These are phyloP conservation scores for Bacterosira constricta DNA, from an alignment of 108 stramenopile species.

Conservation along the genomic window DNA sequence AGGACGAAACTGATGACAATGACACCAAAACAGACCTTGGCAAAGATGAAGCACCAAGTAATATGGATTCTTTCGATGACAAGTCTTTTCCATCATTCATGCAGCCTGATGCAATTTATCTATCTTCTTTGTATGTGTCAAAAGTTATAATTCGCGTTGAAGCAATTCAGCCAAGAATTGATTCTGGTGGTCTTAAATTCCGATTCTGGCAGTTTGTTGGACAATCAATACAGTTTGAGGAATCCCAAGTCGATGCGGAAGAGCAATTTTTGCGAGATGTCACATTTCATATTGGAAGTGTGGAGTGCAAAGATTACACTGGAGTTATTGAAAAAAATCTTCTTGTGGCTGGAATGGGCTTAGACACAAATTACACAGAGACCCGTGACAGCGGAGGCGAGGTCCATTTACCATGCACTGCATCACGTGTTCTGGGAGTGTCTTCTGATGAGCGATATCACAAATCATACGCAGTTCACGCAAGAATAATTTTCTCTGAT, in stretches of 20 bases:
- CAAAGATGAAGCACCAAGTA: constrained; percentile 4
- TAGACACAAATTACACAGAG: not conserved
- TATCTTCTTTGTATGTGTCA: constrained; percentile 57
- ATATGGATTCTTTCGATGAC: not conserved
- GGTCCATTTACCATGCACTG: constrained; percentile 66
- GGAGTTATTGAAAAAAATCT: constrained; percentile 52
- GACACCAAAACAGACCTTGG: not conserved
- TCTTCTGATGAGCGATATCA: constrained; percentile 27
- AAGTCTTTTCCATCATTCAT: constrained; percentile 61
- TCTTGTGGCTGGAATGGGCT: constrained; percentile 28
- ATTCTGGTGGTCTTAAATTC: constrained; percentile 50
- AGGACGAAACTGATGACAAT: not conserved
- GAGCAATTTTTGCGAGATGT: constrained; percentile 56
- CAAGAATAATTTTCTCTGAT: constrained; percentile 40
- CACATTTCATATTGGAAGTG: constrained; percentile 53
- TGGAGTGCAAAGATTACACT: constrained; percentile 53
- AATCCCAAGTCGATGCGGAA: constrained; percentile 48
- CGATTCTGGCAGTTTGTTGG: constrained; percentile 64
- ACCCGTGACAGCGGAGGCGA: not conserved
- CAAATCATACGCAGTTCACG: constrained; percentile 23
- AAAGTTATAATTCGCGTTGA: constrained; percentile 67
- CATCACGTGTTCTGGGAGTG: constrained; percentile 60
- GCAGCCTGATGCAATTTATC: constrained; percentile 77
- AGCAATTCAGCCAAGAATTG: constrained; percentile 45
- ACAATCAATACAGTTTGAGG: constrained; percentile 58